phyloP scores from a whole-genome alignment of 2,329 filamentous ascomycete genomes.

The Huntiella abstrusa region DNA sequence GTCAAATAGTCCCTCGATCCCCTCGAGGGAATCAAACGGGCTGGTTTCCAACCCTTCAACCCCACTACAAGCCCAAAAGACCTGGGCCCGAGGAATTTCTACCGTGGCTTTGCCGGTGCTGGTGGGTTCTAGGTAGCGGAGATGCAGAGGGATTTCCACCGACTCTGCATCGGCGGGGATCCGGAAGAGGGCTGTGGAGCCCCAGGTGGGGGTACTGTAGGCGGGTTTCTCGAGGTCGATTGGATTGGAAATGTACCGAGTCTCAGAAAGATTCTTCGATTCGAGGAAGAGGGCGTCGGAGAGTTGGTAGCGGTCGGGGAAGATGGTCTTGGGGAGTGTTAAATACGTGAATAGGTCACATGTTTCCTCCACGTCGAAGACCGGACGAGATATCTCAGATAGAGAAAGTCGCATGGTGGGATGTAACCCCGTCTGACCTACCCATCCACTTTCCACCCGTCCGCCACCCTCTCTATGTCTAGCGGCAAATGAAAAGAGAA shows the following conservation, averaged over 20 bases:
- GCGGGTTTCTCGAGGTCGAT: conserved; percentile 82
- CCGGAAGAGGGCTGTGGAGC: conserved; percentile 58
- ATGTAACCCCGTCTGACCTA: conserved; percentile 59
- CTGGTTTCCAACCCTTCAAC: conserved; percentile 49
- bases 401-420: conserved; percentile 57
- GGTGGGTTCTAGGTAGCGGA: conserved; percentile 58
- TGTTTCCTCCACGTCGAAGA: conserved; percentile 28
- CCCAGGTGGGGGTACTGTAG: conserved; percentile 62
- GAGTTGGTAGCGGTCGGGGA: conserved; percentile 78
- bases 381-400: conserved; percentile 27
- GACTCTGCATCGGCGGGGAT: conserved; percentile 45
- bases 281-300: conserved; percentile 55
- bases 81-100: conserved; percentile 57
- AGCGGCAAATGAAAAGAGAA: conserved; percentile 67
- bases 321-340: conserved; percentile 63
- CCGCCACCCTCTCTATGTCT: conserved; percentile 44
- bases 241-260: conserved; percentile 52
- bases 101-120: conserved; percentile 32
- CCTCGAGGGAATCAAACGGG: conserved; percentile 71
- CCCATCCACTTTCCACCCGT: conserved; percentile 40
- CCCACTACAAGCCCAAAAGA: conserved; percentile 79
- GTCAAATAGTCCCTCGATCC: conserved; percentile 67
- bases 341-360: conserved; percentile 66
- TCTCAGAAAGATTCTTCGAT: conserved; percentile 55
- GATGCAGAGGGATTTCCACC: conserved; percentile 59